Conservation (phyloP, 257 asterid genomes). For the Leptodermis oblonga region DNA sequence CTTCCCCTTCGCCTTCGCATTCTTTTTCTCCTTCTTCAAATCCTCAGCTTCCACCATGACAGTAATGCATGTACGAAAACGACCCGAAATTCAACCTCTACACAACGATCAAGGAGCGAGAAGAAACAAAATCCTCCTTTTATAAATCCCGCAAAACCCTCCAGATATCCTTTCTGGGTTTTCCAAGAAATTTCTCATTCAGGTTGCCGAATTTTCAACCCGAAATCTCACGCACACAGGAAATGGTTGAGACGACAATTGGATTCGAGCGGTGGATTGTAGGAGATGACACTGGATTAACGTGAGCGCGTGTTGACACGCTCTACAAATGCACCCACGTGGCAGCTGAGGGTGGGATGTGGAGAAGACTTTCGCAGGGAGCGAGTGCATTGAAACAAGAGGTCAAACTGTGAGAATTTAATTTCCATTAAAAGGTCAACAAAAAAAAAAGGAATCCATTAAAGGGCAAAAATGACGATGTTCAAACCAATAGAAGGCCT, state of each 20-base stretch:
- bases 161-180: background rate
- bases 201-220: background rate
- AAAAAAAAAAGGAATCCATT: background rate
- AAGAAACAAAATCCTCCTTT: background rate
- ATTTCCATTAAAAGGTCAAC: background rate
- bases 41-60: conserved; percentile 72
- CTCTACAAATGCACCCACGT: background rate
- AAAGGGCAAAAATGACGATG: background rate
- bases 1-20: conserved; percentile 27
- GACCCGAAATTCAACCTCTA: background rate
- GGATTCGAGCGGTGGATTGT: background rate
- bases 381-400: background rate
- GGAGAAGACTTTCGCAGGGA: background rate
- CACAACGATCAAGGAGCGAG: background rate
- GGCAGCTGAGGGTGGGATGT: background rate
- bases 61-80: background rate
- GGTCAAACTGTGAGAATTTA: background rate
- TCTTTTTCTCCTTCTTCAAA: conserved; percentile 25
- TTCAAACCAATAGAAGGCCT: background rate
- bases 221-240: background rate
- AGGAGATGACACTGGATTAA: background rate
- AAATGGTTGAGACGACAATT: background rate
- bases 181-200: background rate
- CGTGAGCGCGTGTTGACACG: background rate
- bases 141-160: background rate